Conservation (phyloP, 108 stramenopile genomes). For the Ochromonas danica region DNA sequence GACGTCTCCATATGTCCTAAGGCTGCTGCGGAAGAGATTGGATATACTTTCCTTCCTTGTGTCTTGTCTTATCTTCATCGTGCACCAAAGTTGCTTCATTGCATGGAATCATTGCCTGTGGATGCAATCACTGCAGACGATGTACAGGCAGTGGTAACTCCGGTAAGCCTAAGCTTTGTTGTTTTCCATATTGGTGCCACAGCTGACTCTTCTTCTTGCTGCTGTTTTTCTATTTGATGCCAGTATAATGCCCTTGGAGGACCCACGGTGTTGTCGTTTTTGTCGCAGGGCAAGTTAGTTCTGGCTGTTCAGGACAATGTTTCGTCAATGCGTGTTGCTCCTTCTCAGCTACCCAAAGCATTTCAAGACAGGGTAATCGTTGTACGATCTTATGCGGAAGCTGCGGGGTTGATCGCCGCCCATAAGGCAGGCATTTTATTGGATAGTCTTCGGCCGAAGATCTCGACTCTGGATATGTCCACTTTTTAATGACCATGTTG, state of each 20-base stretch:
- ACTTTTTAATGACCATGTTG: neutral
- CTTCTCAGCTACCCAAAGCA: slow-evolving; percentile 34
- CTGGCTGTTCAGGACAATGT: slow-evolving; percentile 55
- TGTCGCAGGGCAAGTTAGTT: slow-evolving; percentile 40
- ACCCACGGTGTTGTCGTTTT: slow-evolving; percentile 45
- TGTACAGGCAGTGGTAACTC: slow-evolving; percentile 1
- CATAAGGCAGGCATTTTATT: slow-evolving; percentile 53
- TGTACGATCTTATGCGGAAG: slow-evolving; percentile 53
- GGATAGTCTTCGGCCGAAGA: slow-evolving; percentile 41
- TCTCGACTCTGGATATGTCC: slow-evolving; percentile 28
- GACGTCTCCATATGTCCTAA: slow-evolving; percentile 44
- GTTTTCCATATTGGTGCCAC: neutral
- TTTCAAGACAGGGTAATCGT: slow-evolving; percentile 21
- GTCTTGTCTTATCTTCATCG: slow-evolving; percentile 51
- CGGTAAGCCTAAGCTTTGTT: neutral
- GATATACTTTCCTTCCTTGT: slow-evolving; percentile 52
- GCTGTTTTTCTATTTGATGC: neutral
- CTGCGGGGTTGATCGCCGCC: slow-evolving; percentile 47
- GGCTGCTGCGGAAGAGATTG: slow-evolving; percentile 52
- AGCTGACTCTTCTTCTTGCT: neutral
- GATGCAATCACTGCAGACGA: neutral
- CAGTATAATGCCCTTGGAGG: slow-evolving; percentile 43
- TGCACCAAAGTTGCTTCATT: slow-evolving; percentile 33
- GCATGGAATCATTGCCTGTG: too few relatives aligned
- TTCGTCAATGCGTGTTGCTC: slow-evolving; percentile 42